Percentiles rank a stretch among this genome's conserved stretches.
These are phyloP conservation scores for Cucurbita argyrosperma DNA, from an alignment of 306 rosid species.

Conservation along the genomic window DNA sequence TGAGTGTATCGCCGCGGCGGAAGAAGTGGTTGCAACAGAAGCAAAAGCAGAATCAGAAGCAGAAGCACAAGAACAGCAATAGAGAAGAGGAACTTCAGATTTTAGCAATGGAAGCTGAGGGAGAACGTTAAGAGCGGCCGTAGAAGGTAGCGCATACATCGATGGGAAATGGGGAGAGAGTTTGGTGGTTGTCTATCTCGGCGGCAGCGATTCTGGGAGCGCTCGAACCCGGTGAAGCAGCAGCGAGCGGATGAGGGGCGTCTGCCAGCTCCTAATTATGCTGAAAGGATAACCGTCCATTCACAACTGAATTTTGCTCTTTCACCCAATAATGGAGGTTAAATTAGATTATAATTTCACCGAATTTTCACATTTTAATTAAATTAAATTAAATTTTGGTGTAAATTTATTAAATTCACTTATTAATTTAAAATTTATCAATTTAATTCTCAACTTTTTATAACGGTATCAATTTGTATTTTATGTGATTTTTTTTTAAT, in stretches of 20 bases:
- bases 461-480: no score
- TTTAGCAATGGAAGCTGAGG: constrained; percentile 20
- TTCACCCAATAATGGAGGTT: not conserved
- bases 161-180: constrained; percentile 12
- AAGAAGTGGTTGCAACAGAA: not conserved
- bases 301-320: not conserved
- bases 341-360: no score
- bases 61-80: constrained; percentile 15
- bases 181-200: not conserved
- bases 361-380: no score
- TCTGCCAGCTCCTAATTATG: not conserved
- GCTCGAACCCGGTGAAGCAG: not conserved
- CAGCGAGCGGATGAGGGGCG: not conserved
- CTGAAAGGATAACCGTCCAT: not conserved
- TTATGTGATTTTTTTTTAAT: no score
- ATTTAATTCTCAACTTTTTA: no score
- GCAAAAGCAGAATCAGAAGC: not conserved
- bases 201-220: not conserved
- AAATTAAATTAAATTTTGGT: no score
- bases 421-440: no score
- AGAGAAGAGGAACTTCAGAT: constrained; percentile 12
- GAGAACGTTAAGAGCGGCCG: constrained; percentile 22
- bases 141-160: constrained; percentile 50
- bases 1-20: constrained; percentile 8
- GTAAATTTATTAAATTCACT: no score